Percentiles rank a stretch among this genome's conserved stretches.
These are phyloP conservation scores for Helianthus tuberosus DNA, from an alignment of 129 eudicot genomes.

Conservation along the genomic window DNA sequence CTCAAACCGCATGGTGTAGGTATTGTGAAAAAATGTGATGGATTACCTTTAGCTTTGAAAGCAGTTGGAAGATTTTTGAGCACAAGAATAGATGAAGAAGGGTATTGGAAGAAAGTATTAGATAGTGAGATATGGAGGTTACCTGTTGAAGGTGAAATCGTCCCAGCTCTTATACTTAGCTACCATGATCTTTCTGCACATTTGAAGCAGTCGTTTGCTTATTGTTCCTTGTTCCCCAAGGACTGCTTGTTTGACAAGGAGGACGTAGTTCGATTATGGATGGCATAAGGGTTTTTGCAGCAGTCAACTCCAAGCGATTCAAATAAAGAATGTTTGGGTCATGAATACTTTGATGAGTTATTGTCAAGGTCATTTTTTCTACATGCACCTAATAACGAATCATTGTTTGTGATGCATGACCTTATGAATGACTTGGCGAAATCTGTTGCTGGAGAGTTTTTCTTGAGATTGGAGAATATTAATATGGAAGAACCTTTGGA, in stretches of 20 bases:
- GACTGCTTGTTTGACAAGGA: neutral
- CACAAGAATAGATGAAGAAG: too few relatives aligned
- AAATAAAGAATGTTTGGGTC: neutral
- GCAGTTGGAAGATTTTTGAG: too few relatives aligned
- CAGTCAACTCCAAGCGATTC: neutral
- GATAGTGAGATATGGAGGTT: slow-evolving; percentile 11
- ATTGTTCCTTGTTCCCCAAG: slow-evolving; percentile 9
- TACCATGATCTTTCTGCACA: neutral
- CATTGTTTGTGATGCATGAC: slow-evolving; percentile 1
- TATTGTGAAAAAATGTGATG: too few relatives aligned
- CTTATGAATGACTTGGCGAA: neutral
- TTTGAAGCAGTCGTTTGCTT: neutral
- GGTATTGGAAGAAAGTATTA: neutral
- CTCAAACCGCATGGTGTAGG: too few relatives aligned
- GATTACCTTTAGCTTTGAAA: too few relatives aligned
- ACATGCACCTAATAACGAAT: neutral
- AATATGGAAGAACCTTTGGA: too few relatives aligned
- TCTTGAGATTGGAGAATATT: too few relatives aligned
- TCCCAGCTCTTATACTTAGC: slow-evolving; percentile 7
- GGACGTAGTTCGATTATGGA: neutral
- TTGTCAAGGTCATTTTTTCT: neutral
- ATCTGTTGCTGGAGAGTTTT: neutral
- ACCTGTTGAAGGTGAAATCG: neutral
- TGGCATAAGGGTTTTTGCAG: slow-evolving; percentile 3
- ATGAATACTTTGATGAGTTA: neutral